These are phyloP conservation scores for Ophiocordyceps robertsii DNA, from an alignment of 2,329 filamentous ascomycete species.

Conservation along the genomic window DNA sequence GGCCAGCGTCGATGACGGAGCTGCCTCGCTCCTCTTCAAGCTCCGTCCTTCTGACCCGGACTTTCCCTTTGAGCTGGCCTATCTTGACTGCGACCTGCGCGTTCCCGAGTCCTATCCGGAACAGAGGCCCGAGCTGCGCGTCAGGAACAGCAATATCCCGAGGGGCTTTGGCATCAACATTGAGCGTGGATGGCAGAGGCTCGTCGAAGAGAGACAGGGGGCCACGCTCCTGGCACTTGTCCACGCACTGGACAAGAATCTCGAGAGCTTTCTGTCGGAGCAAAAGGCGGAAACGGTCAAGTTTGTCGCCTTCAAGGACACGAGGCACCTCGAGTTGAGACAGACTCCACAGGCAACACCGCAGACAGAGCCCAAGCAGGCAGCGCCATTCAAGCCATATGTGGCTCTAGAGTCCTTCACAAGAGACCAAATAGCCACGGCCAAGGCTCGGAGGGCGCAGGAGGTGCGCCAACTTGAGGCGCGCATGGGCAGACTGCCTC, in stretches of 20 bases:
- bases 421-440: slow-evolving; percentile 44
- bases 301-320: slow-evolving; percentile 47
- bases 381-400: slow-evolving; percentile 12
- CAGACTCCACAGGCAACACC: slow-evolving; percentile 2
- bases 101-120: slow-evolving; percentile 53
- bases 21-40: slow-evolving; percentile 47
- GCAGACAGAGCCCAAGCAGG: slow-evolving; percentile 4
- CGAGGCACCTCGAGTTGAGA: slow-evolving; percentile 27
- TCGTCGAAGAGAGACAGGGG: slow-evolving; percentile 41
- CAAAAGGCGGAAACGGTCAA: slow-evolving; percentile 62
- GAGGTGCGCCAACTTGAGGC: slow-evolving; percentile 64
- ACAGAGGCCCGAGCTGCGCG: slow-evolving; percentile 41
- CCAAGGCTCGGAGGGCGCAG: slow-evolving; percentile 47
- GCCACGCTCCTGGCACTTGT: slow-evolving; percentile 52
- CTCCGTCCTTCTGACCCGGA: slow-evolving; percentile 68
- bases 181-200: slow-evolving; percentile 56
- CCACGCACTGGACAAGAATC: slow-evolving; percentile 57
- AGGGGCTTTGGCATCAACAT: slow-evolving; percentile 64
- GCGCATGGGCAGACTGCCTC: slow-evolving; percentile 52
- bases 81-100: slow-evolving; percentile 52
- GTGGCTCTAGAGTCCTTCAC: slow-evolving; percentile 35
- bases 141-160: slow-evolving; percentile 57
- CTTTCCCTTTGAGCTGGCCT: slow-evolving; percentile 64
- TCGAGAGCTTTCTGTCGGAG: slow-evolving; percentile 56
- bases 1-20: slow-evolving; percentile 27